Conservation (phyloP, 2,329 filamentous ascomycete species). For the Zarea fungicola region DNA sequence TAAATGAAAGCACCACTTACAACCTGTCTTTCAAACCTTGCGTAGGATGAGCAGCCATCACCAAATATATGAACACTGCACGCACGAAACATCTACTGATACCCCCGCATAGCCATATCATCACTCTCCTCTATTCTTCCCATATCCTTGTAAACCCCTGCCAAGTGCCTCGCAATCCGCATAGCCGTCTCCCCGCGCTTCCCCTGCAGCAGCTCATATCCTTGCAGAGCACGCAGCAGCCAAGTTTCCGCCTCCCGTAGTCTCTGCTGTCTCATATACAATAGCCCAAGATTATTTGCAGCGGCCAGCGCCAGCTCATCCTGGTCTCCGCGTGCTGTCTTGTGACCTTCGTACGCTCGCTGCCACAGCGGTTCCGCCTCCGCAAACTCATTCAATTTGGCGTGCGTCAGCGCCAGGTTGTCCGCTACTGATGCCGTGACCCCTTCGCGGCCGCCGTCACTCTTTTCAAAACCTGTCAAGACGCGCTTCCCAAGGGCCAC, state of each 20-base stretch:
- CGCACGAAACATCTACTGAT: too few species aligned
- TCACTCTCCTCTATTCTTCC: not conserved
- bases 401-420: slow-evolving; percentile 4
- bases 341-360: not conserved
- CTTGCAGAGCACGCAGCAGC: not conserved
- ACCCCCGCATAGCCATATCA: not conserved
- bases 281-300: slow-evolving; percentile 4
- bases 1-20: too few species aligned
- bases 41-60: too few species aligned
- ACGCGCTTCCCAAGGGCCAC: not conserved
- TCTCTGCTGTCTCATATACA: not conserved
- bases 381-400: slow-evolving; percentile 1
- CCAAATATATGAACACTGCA: too few species aligned
- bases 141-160: not conserved
- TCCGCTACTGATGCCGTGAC: not conserved
- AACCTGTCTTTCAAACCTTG: too few species aligned
- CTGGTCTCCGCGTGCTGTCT: not conserved
- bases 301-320: not conserved
- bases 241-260: not conserved
- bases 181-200: not conserved
- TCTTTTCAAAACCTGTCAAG: not conserved
- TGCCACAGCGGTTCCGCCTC: not conserved
- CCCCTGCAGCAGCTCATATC: not conserved
- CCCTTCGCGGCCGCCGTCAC: not conserved
- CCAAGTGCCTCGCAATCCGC: slow-evolving; percentile 1